Percentiles rank a stretch among this genome's conserved stretches.
These are phyloP conservation scores for Trichoderma atrobrunneum DNA, from an alignment of 2,329 filamentous ascomycete genomes.

Conservation along the genomic window DNA sequence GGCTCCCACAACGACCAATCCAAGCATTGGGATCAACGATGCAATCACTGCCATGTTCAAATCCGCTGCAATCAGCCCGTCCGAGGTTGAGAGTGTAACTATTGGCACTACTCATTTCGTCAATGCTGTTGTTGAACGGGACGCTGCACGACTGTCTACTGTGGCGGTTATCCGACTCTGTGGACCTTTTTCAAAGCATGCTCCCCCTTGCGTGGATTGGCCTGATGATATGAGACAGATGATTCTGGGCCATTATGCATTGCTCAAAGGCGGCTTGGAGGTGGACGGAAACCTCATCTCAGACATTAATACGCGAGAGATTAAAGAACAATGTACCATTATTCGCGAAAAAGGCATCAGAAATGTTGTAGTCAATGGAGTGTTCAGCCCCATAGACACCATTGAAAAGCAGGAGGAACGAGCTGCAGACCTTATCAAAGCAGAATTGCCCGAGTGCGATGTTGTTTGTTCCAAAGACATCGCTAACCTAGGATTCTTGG, in stretches of 20 bases:
- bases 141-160: slow-evolving; percentile 44
- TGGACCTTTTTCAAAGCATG: slow-evolving; percentile 51
- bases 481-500: slow-evolving; percentile 54
- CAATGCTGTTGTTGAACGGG: slow-evolving; percentile 56
- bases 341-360: slow-evolving; percentile 44
- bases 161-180: slow-evolving; percentile 56
- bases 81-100: slow-evolving; percentile 46
- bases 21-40: slow-evolving; percentile 45
- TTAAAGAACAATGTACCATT: slow-evolving; percentile 38
- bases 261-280: slow-evolving; percentile 51
- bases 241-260: slow-evolving; percentile 44
- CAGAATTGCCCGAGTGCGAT: slow-evolving; percentile 40
- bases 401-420: slow-evolving; percentile 48
- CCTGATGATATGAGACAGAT: slow-evolving; percentile 47
- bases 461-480: slow-evolving; percentile 52
- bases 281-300: slow-evolving; percentile 49
- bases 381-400: slow-evolving; percentile 54
- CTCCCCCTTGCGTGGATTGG: slow-evolving; percentile 53
- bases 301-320: slow-evolving; percentile 42
- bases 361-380: slow-evolving; percentile 47
- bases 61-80: slow-evolving; percentile 32
- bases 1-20: slow-evolving; percentile 47
- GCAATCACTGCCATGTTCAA: slow-evolving; percentile 45
- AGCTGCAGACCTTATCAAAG: slow-evolving; percentile 41
- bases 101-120: slow-evolving; percentile 59